These are phyloP conservation scores for Dunaliella primolecta DNA, from an alignment of 139 green algal species.

Conservation along the genomic window DNA sequence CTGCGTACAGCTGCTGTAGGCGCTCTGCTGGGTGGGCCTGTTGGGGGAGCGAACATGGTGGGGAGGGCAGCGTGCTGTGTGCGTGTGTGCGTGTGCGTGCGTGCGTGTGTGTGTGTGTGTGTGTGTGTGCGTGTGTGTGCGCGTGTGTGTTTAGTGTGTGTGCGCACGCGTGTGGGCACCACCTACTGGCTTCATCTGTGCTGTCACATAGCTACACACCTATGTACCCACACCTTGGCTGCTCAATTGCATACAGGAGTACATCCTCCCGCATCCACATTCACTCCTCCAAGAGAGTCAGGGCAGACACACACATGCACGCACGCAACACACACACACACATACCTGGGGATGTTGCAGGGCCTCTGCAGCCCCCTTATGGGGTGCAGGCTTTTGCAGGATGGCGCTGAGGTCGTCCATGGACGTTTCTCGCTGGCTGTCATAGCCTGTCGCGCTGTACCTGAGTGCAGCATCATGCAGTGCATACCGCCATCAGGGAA, in stretches of 20 bases:
- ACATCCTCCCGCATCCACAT: background rate
- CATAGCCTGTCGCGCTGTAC: background rate
- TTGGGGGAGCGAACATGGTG: background rate
- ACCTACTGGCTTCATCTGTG: background rate
- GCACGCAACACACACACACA: too few relatives aligned
- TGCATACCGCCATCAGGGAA: too few relatives aligned
- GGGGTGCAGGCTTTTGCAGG: background rate
- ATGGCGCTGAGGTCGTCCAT: background rate
- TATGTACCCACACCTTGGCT: background rate
- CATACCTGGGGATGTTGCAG: too few relatives aligned
- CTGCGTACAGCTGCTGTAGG: background rate
- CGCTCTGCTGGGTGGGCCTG: background rate
- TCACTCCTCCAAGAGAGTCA: background rate
- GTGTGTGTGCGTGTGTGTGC: background rate
- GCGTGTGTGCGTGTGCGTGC: background rate
- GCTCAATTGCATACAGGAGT: background rate
- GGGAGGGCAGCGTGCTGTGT: background rate
- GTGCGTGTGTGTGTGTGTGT: background rate
- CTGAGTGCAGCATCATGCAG: too few relatives aligned
- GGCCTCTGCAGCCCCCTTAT: too few relatives aligned
- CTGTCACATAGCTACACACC: background rate
- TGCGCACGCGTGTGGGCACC: background rate
- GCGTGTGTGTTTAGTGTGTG: background rate
- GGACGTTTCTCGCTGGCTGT: background rate
- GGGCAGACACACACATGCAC: too few relatives aligned